Conservation (phyloP, 306 rosid species). For the Acacia crassicarpa region DNA sequence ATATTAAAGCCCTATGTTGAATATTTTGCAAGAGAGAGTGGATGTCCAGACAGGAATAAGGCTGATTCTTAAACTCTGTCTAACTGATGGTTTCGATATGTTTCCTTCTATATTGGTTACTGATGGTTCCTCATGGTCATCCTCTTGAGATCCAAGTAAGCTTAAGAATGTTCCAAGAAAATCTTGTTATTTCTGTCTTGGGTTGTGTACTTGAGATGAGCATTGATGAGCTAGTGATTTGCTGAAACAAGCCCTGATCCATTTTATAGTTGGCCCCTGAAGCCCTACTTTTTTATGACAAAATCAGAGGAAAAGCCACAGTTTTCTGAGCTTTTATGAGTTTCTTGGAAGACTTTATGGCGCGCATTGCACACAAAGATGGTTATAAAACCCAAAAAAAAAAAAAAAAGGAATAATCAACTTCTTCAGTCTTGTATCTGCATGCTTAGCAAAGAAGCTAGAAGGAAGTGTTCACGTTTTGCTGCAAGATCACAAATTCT, state of each 20-base stretch:
- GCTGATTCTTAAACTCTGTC: conserved; percentile 76
- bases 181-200: not conserved
- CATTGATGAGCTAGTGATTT: not conserved
- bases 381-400: too few species aligned
- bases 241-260: too few species aligned
- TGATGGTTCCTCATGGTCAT: conserved; percentile 65
- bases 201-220: too few species aligned
- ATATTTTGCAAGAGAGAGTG: conserved; percentile 74
- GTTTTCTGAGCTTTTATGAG: too few species aligned
- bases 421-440: conserved; percentile 91
- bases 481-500: conserved; percentile 79
- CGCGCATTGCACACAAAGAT: too few species aligned
- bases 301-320: too few species aligned
- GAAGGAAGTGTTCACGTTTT: conserved; percentile 80
- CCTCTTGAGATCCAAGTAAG: conserved; percentile 95
- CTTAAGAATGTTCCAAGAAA: conserved; percentile 10
- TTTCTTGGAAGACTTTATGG: too few species aligned
- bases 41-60: conserved; percentile 91
- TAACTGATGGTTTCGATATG: conserved; percentile 91
- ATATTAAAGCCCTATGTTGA: conserved; percentile 9
- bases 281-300: too few species aligned
- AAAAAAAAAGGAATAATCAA: conserved; percentile 67
- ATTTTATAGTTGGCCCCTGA: too few species aligned
- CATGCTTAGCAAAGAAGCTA: conserved; percentile 72
- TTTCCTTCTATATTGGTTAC: conserved; percentile 86